Base-by-base conservation (phyloP, 208 protist genomes). In the Trypanosoma boissoni region DNA sequence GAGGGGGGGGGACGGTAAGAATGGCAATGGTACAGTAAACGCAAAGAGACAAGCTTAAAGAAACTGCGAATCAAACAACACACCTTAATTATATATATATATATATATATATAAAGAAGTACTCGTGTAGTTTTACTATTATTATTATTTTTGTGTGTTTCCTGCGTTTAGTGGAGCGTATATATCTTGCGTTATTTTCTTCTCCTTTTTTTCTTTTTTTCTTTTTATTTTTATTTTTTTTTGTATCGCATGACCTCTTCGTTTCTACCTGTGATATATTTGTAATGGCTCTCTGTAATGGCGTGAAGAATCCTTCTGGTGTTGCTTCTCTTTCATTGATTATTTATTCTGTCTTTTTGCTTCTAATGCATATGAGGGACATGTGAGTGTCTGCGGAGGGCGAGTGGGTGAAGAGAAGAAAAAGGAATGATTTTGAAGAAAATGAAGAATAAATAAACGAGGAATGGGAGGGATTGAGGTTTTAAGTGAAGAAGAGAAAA, bases 51-150 rank as follows among this genome's bases (percentile, higher is more conserved):
- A n/a, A n/a, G n/a, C n/a, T n/a, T n/a, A n/a, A n/a, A n/a, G n/a
- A n/a, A n/a, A n/a, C n/a, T n/a, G n/a, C n/a, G n/a, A n/a, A n/a
- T 91, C 67, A 72, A 78, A 64, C 71, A 80, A 27, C 67, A 73
- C 20, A 73, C 61, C 49, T 16, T 16, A 39, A 39, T 6, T 39
- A 39, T 39, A 39, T 39, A 39, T 39, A 39, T 39, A 39, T 39
- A 39, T 39, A 39, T 39, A 39, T 39, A 12, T 39, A 39, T 16
- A 12, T 16, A 39, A 29, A 28, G 16, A 14, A 23, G 16, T 28
- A 56, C 16, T 27, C 8, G 7, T 20, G 7, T 56, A 9, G 5
- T 21, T 31, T 37, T 37, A 6, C n/a, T 41, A 31, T 21, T 34
- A 34, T 31, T 34, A 10, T 56, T 31, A 10, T 37, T 37, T 41